phyloP scores from a whole-genome alignment of 1,284 basidiomycete species.

The Leucoagaricus sp. region DNA sequence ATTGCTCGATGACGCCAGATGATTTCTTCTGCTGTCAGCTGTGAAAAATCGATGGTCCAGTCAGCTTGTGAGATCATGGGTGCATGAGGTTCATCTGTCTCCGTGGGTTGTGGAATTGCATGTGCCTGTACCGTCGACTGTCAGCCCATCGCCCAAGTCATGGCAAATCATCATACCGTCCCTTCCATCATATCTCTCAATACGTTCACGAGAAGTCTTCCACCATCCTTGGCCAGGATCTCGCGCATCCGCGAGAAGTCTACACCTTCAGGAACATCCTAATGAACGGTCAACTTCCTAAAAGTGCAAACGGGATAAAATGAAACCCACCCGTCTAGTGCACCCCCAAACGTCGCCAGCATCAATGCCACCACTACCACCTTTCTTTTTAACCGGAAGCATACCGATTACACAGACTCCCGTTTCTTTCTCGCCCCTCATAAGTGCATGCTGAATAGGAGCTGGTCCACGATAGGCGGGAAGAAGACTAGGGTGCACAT shows the following conservation, averaged over 20 bases:
- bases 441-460: constrained; percentile 87
- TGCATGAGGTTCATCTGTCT: constrained; percentile 48
- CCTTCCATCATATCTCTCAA: constrained; percentile 62
- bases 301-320: not conserved
- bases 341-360: constrained; percentile 60
- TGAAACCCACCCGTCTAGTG: constrained; percentile 33
- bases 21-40: constrained; percentile 58
- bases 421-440: constrained; percentile 59
- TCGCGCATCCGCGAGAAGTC: constrained; percentile 62
- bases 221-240: constrained; percentile 67
- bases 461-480: constrained; percentile 91
- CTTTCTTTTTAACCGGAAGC: constrained; percentile 43
- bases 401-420: constrained; percentile 75
- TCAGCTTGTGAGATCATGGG: constrained; percentile 61
- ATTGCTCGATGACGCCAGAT: constrained; percentile 67
- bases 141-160: not conserved
- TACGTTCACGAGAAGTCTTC: constrained; percentile 69
- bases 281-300: not conserved
- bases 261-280: constrained; percentile 50
- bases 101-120: constrained; percentile 40
- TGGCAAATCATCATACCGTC: constrained; percentile 41
- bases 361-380: constrained; percentile 63
- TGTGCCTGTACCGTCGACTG: constrained; percentile 37
- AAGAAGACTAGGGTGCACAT: constrained; percentile 91
- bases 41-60: constrained; percentile 57